Evolutionary conservation across 202 grass and related monocot genomes (phyloP).

Genomic region (Hordeum pubiflorum): DNA sequence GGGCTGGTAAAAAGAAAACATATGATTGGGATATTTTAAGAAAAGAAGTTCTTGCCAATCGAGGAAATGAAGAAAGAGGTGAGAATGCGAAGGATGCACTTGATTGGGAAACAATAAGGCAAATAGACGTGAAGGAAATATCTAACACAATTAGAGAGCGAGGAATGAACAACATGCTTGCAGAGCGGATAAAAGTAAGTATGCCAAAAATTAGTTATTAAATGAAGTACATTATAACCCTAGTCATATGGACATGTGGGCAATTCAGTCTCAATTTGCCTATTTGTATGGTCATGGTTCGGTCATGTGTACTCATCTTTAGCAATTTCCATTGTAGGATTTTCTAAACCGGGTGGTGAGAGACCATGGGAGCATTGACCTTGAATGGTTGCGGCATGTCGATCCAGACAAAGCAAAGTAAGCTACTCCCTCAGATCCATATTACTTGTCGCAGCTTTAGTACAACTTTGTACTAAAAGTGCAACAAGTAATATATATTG

Average conservation of each 20-base stretch:
- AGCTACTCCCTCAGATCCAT: neutral
- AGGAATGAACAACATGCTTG: constrained; percentile 79
- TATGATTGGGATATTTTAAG: constrained; percentile 71
- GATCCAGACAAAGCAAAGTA: constrained; percentile 75
- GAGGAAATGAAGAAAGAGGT: constrained; percentile 33
- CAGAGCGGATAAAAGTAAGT: constrained; percentile 67
- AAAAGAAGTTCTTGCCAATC: constrained; percentile 31
- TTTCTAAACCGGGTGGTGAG: constrained; percentile 58
- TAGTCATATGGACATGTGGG: constrained; percentile 2
- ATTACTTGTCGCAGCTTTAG: too few species aligned
- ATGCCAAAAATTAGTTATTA: neutral
- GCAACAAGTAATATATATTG: neutral
- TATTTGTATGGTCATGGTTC: constrained; percentile 12
- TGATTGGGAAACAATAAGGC: constrained; percentile 59
- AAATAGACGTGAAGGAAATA: constrained; percentile 42
- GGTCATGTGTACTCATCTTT: constrained; percentile 12
- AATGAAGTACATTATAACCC: neutral
- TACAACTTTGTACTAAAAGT: too few species aligned
- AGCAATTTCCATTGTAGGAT: constrained; percentile 29
- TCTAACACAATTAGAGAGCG: constrained; percentile 65
- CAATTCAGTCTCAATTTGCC: constrained; percentile 15
- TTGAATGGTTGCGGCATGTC: constrained; percentile 64
- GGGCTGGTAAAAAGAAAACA: constrained; percentile 31
- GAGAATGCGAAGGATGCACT: constrained; percentile 45
- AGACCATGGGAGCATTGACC: constrained; percentile 62